Percentiles rank a stretch among this genome's conserved stretches.
phyloP scores from a whole-genome alignment of 2,329 filamentous ascomycete species.

The Plectosphaerella sp. region DNA sequence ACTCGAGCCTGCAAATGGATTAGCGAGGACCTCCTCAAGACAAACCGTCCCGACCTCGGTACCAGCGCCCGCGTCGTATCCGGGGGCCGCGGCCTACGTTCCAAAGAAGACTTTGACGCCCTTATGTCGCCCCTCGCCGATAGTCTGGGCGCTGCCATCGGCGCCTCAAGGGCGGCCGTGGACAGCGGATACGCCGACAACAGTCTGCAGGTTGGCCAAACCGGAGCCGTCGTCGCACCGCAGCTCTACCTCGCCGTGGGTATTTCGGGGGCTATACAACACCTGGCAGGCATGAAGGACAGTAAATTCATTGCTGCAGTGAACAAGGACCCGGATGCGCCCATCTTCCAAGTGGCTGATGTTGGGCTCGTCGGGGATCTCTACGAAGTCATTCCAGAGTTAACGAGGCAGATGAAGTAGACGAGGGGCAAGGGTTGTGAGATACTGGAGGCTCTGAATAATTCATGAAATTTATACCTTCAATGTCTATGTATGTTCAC shows the following conservation, averaged over 20 bases:
- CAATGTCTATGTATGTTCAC: background rate
- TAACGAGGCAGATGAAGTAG: slow-evolving; percentile 86
- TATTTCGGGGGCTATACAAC: slow-evolving; percentile 96
- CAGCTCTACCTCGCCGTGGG: slow-evolving; percentile 93
- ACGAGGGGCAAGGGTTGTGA: background rate
- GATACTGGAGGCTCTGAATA: background rate
- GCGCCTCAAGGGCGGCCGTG: slow-evolving; percentile 92
- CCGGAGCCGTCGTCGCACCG: slow-evolving; percentile 96
- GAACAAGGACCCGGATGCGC: slow-evolving; percentile 95
- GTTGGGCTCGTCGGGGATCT: slow-evolving; percentile 93
- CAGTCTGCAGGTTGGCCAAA: slow-evolving; percentile 96
- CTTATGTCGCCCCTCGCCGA: slow-evolving; percentile 92
- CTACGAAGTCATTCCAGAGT: slow-evolving; percentile 91
- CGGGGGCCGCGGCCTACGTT: slow-evolving; percentile 90
- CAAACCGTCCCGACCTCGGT: slow-evolving; percentile 86
- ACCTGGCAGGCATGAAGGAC: slow-evolving; percentile 99
- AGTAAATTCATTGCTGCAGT: slow-evolving; percentile 99
- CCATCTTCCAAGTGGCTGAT: slow-evolving; percentile 97
- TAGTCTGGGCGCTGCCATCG: slow-evolving; percentile 86
- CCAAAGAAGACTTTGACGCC: slow-evolving; percentile 94
- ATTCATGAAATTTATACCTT: background rate
- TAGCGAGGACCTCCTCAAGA: slow-evolving; percentile 87
- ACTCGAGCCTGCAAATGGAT: slow-evolving; percentile 79
- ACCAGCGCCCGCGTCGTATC: slow-evolving; percentile 90
- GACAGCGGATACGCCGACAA: slow-evolving; percentile 98